phyloP scores from a whole-genome alignment of 208 protist species.

The Dictyostelium gargantuum region DNA sequence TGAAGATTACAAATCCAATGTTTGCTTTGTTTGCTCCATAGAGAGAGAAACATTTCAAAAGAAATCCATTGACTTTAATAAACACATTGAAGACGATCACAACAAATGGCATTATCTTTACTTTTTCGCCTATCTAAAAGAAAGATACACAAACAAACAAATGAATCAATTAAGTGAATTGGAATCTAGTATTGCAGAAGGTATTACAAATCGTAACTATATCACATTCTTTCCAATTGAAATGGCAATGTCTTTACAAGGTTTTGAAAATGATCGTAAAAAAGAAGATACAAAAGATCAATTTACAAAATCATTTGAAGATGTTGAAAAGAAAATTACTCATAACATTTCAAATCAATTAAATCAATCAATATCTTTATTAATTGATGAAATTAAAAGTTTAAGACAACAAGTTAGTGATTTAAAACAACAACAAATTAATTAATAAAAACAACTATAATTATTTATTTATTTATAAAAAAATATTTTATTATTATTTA shows the following conservation, averaged over 20 bases:
- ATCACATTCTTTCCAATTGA: conserved; percentile 24
- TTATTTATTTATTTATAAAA: background rate
- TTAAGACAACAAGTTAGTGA: conserved; percentile 23
- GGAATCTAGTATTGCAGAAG: background rate
- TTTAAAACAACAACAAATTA: background rate
- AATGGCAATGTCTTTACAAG: conserved; percentile 6
- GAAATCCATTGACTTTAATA: conserved; percentile 67
- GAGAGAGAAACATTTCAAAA: conserved; percentile 65
- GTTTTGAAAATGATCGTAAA: background rate
- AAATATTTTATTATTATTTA: background rate
- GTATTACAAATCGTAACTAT: conserved; percentile 10
- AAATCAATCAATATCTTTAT: background rate
- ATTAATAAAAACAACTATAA: background rate
- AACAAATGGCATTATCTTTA: conserved; percentile 70
- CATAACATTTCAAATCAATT: background rate
- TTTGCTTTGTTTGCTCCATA: conserved; percentile 68
- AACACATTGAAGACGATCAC: conserved; percentile 65
- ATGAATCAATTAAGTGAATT: conserved; percentile 13
- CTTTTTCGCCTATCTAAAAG: conserved; percentile 67
- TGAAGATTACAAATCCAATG: conserved; percentile 40
- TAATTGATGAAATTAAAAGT: conserved; percentile 38
- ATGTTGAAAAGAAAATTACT: conserved; percentile 17
- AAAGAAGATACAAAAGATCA: background rate
- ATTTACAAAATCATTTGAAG: background rate
- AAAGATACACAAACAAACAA: conserved; percentile 25